Conservation (phyloP, 495 filamentous ascomycete species). For the Penicillium antarcticum region DNA sequence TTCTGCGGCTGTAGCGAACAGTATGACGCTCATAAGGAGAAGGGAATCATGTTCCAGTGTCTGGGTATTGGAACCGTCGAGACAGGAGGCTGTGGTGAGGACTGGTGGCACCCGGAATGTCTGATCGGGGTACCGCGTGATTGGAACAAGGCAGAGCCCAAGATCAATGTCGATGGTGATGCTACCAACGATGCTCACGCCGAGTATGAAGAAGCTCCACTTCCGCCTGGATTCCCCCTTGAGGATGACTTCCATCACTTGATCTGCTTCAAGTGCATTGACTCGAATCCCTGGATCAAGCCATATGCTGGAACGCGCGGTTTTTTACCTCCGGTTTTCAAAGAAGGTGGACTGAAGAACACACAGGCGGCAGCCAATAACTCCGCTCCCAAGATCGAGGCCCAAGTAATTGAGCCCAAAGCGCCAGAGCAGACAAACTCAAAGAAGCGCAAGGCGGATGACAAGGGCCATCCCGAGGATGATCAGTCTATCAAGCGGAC, state of each 20-base stretch:
- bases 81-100: constrained; percentile 89
- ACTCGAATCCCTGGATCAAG: constrained; percentile 89
- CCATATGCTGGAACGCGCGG: constrained; percentile 78
- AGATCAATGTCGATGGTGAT: constrained; percentile 37
- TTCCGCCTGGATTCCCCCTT: constrained; percentile 79
- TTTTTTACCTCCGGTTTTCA: constrained; percentile 71
- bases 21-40: constrained; percentile 82
- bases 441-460: constrained; percentile 79
- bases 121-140: constrained; percentile 71
- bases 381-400: not conserved
- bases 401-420: not conserved
- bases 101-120: constrained; percentile 99
- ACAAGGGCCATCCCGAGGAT: constrained; percentile 38
- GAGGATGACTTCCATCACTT: constrained; percentile 88
- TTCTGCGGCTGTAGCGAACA: constrained; percentile 89
- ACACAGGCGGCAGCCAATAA: not conserved
- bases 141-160: constrained; percentile 38
- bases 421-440: constrained; percentile 11
- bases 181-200: constrained; percentile 29
- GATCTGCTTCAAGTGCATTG: constrained; percentile 91
- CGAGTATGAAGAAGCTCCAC: constrained; percentile 54
- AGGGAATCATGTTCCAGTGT: constrained; percentile 99
- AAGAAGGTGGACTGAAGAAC: constrained; percentile 26
- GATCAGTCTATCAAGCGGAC: constrained; percentile 56
- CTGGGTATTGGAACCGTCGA: constrained; percentile 76